Base-by-base conservation (phyloP, 2,329 filamentous ascomycete genomes). In the Cladophialophora immunda region DNA sequence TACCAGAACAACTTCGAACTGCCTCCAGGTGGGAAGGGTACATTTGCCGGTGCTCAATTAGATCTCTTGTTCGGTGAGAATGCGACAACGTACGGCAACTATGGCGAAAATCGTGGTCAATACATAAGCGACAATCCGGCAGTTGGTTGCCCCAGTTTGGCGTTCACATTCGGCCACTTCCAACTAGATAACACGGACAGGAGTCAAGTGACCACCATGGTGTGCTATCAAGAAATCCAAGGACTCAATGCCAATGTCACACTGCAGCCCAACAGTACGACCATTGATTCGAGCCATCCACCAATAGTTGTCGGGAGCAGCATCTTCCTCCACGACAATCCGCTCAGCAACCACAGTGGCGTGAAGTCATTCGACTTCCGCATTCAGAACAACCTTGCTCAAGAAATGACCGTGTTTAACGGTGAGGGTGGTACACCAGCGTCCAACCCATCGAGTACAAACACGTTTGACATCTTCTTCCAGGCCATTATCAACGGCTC, bases 211-310 rank as follows among this genome's bases (percentile, higher is more conserved):
- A 73, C 70, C 6, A 66, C 68, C 13, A 70, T 72, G 65, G 50
- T 72, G 30, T 73, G 72, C 68, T 72, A 67, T 54, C 70, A 73
- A 63, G 58, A 73, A 25, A 67, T 73, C 8, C 64, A 70, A 27
- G 58, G 52, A 2, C 27, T 73, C 11, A 38, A 68, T 53, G 66
- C 65, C 32, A 68, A 70, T 58, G 70, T 73, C 9, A 71, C 69
- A 2, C 34, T 72, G 34, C 65, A 67, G 25, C 53, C 54, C 11
- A 70, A 71, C 30, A 69, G 64, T 13, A 72, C 71, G 9, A 58
- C 58, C 17, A 65, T 73, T 32, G 71, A 72, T 55, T 36, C 59
- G 3, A 56, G 47, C 25, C 58, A 62, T 47, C 68, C 63, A 9
- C 70, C 70, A 11, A 36, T 66, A 2, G 55, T 64, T 15, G 19